These are phyloP conservation scores for Talaromyces adpressus DNA, from an alignment of 495 filamentous ascomycete species.

Conservation along the genomic window DNA sequence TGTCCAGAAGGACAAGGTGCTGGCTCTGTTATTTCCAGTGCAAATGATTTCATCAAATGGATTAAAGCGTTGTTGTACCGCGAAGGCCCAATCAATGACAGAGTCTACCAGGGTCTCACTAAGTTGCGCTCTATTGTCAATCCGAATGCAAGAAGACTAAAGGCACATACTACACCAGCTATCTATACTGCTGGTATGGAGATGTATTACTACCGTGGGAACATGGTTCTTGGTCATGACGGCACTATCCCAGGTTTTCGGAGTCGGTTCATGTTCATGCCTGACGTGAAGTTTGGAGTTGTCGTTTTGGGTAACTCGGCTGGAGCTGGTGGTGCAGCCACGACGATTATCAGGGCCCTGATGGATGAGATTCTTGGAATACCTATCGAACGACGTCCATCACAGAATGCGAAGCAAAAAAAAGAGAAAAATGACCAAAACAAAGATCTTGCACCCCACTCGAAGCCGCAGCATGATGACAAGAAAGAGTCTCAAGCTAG, in stretches of 20 bases:
- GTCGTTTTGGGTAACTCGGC: constrained; percentile 14
- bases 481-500: neutral
- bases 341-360: constrained; percentile 5
- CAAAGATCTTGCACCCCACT: neutral
- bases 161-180: constrained; percentile 12
- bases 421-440: neutral
- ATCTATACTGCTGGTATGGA: constrained; percentile 16
- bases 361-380: constrained; percentile 13
- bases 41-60: constrained; percentile 38
- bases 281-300: constrained; percentile 13
- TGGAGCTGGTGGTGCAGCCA: constrained; percentile 7
- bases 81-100: constrained; percentile 11
- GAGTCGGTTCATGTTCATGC: constrained; percentile 14
- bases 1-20: constrained; percentile 29
- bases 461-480: neutral
- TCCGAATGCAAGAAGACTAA: constrained; percentile 4
- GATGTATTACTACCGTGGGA: constrained; percentile 13
- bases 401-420: neutral
- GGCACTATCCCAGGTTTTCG: constrained; percentile 12
- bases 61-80: constrained; percentile 21
- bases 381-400: neutral
- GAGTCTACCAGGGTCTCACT: constrained; percentile 13
- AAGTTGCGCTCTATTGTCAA: constrained; percentile 10
- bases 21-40: constrained; percentile 37
- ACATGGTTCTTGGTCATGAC: constrained; percentile 16